Percentiles rank a stretch among this genome's conserved stretches.
Conservation (phyloP, 805 yeast species). For the Candida taoyuanica region DNA sequence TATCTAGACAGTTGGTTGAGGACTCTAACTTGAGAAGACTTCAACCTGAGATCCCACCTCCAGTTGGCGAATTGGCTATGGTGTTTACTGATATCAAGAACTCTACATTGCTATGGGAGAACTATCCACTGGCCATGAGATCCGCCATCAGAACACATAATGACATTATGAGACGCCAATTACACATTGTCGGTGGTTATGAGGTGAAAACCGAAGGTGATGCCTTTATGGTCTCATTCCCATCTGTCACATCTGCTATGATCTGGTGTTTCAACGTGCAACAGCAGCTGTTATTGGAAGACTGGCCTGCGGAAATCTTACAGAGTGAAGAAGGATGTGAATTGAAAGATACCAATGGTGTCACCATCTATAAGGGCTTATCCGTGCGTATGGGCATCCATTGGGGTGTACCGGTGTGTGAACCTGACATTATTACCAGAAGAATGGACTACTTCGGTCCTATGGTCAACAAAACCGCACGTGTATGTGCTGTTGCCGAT, state of each 20-base stretch:
- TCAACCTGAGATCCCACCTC: slow-evolving; percentile 90
- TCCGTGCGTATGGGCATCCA: slow-evolving; percentile 98
- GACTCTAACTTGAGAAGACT: slow-evolving; percentile 79
- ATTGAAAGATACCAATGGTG: slow-evolving; percentile 55
- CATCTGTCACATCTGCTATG: slow-evolving; percentile 84
- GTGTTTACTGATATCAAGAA: slow-evolving; percentile 96
- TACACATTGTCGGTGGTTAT: slow-evolving; percentile 92
- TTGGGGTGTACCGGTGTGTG: slow-evolving; percentile 98
- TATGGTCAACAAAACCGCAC: slow-evolving; percentile 91
- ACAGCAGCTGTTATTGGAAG: slow-evolving; percentile 72
- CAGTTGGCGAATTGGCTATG: slow-evolving; percentile 90
- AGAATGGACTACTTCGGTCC: slow-evolving; percentile 99
- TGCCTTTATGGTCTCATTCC: slow-evolving; percentile 96
- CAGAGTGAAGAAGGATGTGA: slow-evolving; percentile 82
- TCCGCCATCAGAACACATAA: slow-evolving; percentile 95
- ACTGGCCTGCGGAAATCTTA: slow-evolving; percentile 93
- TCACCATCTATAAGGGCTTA: slow-evolving; percentile 74
- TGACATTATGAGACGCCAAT: slow-evolving; percentile 86
- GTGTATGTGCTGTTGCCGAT: slow-evolving; percentile 92
- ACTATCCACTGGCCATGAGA: slow-evolving; percentile 90
- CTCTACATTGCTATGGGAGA: slow-evolving; percentile 91
- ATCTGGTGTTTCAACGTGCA: slow-evolving; percentile 95
- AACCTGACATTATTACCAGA: slow-evolving; percentile 87
- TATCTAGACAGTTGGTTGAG: slow-evolving; percentile 51
- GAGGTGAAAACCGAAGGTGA: slow-evolving; percentile 99